A percentile compares a stretch with the other conserved stretches of the same genome.
Evolutionary conservation across 2,329 filamentous ascomycete genomes (phyloP).

Genomic region (Trichocomaceae sp.): DNA sequence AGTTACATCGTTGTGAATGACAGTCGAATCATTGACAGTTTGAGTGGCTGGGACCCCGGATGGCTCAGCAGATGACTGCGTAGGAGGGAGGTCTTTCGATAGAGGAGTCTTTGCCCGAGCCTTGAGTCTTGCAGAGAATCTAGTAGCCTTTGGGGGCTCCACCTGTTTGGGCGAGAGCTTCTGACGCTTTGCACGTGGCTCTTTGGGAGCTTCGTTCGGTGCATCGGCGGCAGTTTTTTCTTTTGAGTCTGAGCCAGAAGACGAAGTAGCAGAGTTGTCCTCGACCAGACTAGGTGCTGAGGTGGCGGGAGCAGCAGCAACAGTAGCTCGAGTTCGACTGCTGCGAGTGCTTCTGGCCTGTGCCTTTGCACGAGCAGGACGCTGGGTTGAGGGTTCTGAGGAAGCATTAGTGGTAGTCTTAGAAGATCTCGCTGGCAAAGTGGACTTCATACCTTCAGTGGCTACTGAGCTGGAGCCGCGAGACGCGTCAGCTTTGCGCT

Average conservation of each 20-base stretch:
- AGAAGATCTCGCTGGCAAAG: not conserved
- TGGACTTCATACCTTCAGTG: not conserved
- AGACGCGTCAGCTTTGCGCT: constrained; percentile 27
- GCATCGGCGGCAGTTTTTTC: not conserved
- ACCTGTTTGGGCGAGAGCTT: constrained; percentile 22
- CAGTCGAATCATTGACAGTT: not conserved
- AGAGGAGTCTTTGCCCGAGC: constrained; percentile 17
- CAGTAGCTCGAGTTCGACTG: constrained; percentile 1
- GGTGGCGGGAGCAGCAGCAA: not conserved
- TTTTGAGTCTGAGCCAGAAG: not conserved
- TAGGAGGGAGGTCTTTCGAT: constrained; percentile 6
- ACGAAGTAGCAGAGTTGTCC: constrained; percentile 1
- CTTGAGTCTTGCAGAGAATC: constrained; percentile 30
- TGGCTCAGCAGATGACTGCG: not conserved
- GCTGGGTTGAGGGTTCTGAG: not conserved
- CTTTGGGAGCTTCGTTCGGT: constrained; percentile 20
- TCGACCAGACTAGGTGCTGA: not conserved
- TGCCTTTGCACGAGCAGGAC: not conserved
- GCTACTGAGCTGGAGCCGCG: constrained; percentile 9
- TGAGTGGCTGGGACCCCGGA: not conserved
- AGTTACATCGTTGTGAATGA: not conserved
- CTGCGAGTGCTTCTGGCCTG: not conserved
- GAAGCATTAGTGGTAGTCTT: not conserved
- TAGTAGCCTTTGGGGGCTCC: constrained; percentile 29
- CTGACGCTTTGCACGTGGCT: constrained; percentile 29